phyloP scores from a whole-genome alignment of 768 basidiomycete species.

The Termitomyces sp. region DNA sequence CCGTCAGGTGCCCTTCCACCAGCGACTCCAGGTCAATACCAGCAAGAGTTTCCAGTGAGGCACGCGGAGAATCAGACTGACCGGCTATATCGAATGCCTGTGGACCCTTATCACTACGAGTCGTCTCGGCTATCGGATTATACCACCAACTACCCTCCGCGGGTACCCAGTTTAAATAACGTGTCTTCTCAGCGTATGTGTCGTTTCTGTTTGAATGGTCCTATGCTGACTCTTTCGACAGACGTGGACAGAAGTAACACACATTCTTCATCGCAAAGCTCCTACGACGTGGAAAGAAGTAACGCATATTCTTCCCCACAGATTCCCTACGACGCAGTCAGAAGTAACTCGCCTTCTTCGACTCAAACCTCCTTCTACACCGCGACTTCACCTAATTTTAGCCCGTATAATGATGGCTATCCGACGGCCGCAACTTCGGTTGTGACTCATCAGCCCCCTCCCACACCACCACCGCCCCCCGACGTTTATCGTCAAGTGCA shows the following conservation, averaged over 20 bases:
- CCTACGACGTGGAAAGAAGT: constrained; percentile 1
- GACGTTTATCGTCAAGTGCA: constrained; percentile 2
- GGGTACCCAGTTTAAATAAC: not conserved
- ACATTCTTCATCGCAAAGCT: constrained; percentile 5
- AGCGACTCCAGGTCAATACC: constrained; percentile 20
- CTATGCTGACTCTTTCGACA: not conserved
- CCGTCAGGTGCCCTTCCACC: constrained; percentile 26
- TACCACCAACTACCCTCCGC: constrained; percentile 3
- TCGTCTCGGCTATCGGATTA: constrained; percentile 8
- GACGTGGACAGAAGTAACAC: constrained; percentile 11
- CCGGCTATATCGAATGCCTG: constrained; percentile 12
- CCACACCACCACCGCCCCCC: not conserved
- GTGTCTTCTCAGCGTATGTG: constrained; percentile 10
- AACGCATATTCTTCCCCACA: not conserved
- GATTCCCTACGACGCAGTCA: not conserved
- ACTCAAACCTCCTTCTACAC: constrained; percentile 8
- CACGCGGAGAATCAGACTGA: constrained; percentile 10
- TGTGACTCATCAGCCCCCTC: not conserved
- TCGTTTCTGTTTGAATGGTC: not conserved
- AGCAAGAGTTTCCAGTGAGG: constrained; percentile 5
- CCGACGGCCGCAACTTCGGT: constrained; percentile 4
- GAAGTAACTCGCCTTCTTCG: not conserved
- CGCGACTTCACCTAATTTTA: constrained; percentile 2
- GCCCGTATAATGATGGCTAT: constrained; percentile 2
- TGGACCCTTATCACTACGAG: constrained; percentile 14